Base-by-base conservation (phyloP, 306 rosid species). In the Lupinus albus region DNA sequence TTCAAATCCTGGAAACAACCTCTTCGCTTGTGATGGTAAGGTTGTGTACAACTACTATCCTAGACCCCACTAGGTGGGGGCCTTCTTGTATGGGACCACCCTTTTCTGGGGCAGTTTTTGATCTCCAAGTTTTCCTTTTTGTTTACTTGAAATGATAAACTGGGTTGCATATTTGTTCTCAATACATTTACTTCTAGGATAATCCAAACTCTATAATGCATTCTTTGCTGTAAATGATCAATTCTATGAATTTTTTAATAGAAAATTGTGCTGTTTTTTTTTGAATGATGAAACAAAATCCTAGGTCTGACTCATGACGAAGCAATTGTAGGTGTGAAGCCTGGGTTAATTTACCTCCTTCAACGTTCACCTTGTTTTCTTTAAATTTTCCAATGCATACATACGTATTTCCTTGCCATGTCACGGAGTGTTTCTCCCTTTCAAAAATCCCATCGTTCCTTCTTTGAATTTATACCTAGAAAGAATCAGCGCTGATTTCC, bases 61-160 rank as follows among this genome's bases (percentile, higher is more conserved):
- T n/a, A n/a, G n/a, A n/a, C n/a, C n/a, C n/a, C n/a, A n/a, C n/a
- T n/a, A n/a, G n/a, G n/a, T n/a, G n/a, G n/a, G n/a, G n/a, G n/a
- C n/a, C n/a, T n/a, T n/a, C n/a, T n/a, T n/a, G n/a, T n/a, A n/a
- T n/a, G n/a, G n/a, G n/a, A n/a, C n/a, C n/a, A n/a, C n/a, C n/a
- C n/a, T n/a, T n/a, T n/a, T n/a, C n/a, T 21, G 35, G 54, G 4
- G 46, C 50, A 11, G 44, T 51, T 14, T 17, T 51, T 39, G 2
- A 75, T 60, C 8, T 4, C 33, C 33, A 18, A 59, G 44, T 42
- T 50, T 67, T 68, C 30, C 49, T 67, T 75, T 51, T 38, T 62
- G 18, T 50, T 48, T 41, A 33, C 64, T 67, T 47, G 32, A 59
- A 67, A 63, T 48, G 36, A 41, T 17, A 5, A 16, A 17, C 38